These are phyloP conservation scores for Adansonia gregorii DNA, from an alignment of 441 rosid species.

Conservation along the genomic window DNA sequence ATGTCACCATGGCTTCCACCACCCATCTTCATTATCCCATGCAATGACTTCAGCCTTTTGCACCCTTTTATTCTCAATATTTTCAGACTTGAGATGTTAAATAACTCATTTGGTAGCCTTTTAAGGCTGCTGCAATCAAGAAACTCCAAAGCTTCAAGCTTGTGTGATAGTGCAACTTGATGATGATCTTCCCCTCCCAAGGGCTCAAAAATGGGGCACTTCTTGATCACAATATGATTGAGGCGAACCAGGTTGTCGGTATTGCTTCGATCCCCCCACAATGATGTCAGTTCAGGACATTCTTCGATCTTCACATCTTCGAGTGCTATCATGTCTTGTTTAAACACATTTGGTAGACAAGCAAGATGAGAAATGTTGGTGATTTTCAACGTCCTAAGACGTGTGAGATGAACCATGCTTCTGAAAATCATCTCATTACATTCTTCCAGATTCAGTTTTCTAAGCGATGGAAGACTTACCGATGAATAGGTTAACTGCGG, in stretches of 20 bases:
- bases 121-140: constrained; percentile 2
- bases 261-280: constrained; percentile 16
- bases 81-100: constrained; percentile 15
- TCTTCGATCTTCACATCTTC: constrained; percentile 15
- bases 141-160: constrained; percentile 4
- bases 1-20: constrained; percentile 7
- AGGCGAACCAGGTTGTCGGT: background rate
- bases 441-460: constrained; percentile 6
- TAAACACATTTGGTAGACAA: background rate
- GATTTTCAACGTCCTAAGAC: constrained; percentile 11
- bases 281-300: constrained; percentile 6
- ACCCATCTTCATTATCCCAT: background rate
- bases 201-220: constrained; percentile 7
- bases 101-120: constrained; percentile 8
- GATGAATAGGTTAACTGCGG: constrained; percentile 16
- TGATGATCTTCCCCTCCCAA: constrained; percentile 6
- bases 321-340: constrained; percentile 13
- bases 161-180: constrained; percentile 1
- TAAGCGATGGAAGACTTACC: constrained; percentile 15
- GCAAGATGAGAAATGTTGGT: constrained; percentile 14
- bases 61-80: constrained; percentile 6
- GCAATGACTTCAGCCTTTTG: constrained; percentile 4
- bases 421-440: constrained; percentile 7
- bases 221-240: background rate
- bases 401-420: constrained; percentile 6